These are phyloP conservation scores for Vigna nakashimae DNA, from an alignment of 306 rosid genomes.

Conservation along the genomic window DNA sequence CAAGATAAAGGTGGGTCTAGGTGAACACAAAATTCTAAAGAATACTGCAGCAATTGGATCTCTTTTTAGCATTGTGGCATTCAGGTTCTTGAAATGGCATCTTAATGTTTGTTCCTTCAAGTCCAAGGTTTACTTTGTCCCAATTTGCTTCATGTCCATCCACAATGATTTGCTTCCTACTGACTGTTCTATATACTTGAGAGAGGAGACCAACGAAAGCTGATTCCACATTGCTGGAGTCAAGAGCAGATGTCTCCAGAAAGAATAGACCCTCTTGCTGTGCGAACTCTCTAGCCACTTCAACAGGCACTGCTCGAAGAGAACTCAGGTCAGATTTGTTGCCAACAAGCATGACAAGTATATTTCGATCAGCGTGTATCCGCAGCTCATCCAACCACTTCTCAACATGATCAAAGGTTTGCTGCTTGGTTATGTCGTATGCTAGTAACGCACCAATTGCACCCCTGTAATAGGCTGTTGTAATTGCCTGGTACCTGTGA, in stretches of 20 bases:
- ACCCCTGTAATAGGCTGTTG: slow-evolving; percentile 96
- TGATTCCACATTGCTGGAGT: slow-evolving; percentile 81
- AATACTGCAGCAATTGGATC: slow-evolving; percentile 68
- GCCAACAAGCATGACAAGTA: slow-evolving; percentile 87
- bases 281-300: slow-evolving; percentile 81
- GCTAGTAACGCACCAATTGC: slow-evolving; percentile 92
- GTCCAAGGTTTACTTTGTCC: slow-evolving; percentile 72
- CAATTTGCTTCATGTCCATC: slow-evolving; percentile 62
- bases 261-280: slow-evolving; percentile 80
- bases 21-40: slow-evolving; percentile 44
- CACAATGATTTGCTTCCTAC: slow-evolving; percentile 71
- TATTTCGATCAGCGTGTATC: slow-evolving; percentile 75
- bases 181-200: slow-evolving; percentile 67
- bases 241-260: slow-evolving; percentile 93
- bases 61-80: slow-evolving; percentile 47
- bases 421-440: slow-evolving; percentile 84
- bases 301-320: slow-evolving; percentile 71
- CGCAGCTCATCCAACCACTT: slow-evolving; percentile 89
- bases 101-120: slow-evolving; percentile 67
- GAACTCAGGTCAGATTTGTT: slow-evolving; percentile 87
- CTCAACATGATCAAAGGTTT: slow-evolving; percentile 73
- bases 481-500: slow-evolving; percentile 93
- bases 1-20: slow-evolving; percentile 30
- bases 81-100: slow-evolving; percentile 65
- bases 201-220: slow-evolving; percentile 83